Conservation (phyloP, 2,329 filamentous ascomycete genomes). For the Ceratocystis ficicola region DNA sequence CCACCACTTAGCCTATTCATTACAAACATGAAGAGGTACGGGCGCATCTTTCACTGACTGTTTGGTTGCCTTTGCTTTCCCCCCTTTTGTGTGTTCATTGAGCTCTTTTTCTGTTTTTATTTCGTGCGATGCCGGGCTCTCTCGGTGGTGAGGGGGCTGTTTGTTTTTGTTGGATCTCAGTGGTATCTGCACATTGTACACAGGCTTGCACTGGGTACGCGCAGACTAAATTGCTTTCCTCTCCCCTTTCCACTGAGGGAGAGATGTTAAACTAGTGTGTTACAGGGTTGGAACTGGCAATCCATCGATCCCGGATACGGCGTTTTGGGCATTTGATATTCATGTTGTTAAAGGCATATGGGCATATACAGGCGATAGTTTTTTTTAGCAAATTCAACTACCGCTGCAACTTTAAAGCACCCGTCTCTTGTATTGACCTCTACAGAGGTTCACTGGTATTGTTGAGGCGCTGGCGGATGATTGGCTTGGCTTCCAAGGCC, state of each 20-base stretch:
- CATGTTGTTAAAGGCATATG: constrained; percentile 22
- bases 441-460: no score
- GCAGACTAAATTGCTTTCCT: not conserved
- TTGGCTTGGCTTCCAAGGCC: no score
- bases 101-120: constrained; percentile 1
- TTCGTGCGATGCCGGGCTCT: constrained; percentile 2
- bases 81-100: not conserved
- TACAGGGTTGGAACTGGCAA: constrained; percentile 4
- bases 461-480: no score
- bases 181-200: no score
- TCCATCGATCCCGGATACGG: constrained; percentile 14
- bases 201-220: not conserved
- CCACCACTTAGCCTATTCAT: no score
- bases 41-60: no score
- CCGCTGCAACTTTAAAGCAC: constrained; percentile 16
- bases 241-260: not conserved
- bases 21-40: no score
- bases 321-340: constrained; percentile 23
- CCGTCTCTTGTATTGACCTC: not conserved
- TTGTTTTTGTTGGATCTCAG: constrained; percentile 1
- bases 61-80: not conserved
- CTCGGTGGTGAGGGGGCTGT: not conserved
- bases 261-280: constrained; percentile 7
- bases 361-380: constrained; percentile 22
- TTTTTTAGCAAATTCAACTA: constrained; percentile 18